Evolutionary conservation across 2,329 filamentous ascomycete genomes (phyloP), one percentile per base, ranked within the genome.

Genomic region (Alternaria ventricosa): DNA sequence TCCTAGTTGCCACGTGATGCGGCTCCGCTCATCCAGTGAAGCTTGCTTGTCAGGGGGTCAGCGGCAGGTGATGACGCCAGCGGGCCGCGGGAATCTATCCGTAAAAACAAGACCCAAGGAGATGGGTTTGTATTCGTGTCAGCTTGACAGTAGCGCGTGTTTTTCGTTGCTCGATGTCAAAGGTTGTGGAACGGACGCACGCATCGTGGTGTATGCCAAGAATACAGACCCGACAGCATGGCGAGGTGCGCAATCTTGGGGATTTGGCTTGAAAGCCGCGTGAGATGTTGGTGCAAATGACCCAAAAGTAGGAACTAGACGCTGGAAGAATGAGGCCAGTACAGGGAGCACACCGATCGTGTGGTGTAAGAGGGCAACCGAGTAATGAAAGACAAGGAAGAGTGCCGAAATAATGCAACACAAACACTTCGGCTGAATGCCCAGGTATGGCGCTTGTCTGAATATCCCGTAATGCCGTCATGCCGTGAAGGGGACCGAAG

Each of bases 181-280:
- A 41, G 43, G 8, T 56, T 8, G 54, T 47, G 27, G 8, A 46
- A 56, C 33, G 30, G 20, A 53, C 11, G 33, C 28, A 12, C 20
- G 20, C 20, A 53, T 41, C 30, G 49, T 53, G 30, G 28, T 23
- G 36, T n/a, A n/a, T 36, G 30, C 13, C 20, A 41, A 53, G 28
- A 5, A 36, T 36, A 10, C 6, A 22, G 7, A 36, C 22, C 49
- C 20, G 30, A 36, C 13, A 25, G 49, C 28, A 36, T 22, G 28
- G 28, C 49, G 10, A 13, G n/a, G 22, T 13, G n/a, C 59, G 45
- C 45, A 36, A 6, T 51, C 50, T 28, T 18, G 18, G 25, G 59
- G 59, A 28, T 57, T 57, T 61, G 59, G 59, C 45, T 57, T 57
- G 45, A 20, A 57, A 8, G 11, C 20, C 30, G 30, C 20, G 49